Base-by-base conservation (phyloP, 441 rosid genomes). In the Mallotus repandus region DNA sequence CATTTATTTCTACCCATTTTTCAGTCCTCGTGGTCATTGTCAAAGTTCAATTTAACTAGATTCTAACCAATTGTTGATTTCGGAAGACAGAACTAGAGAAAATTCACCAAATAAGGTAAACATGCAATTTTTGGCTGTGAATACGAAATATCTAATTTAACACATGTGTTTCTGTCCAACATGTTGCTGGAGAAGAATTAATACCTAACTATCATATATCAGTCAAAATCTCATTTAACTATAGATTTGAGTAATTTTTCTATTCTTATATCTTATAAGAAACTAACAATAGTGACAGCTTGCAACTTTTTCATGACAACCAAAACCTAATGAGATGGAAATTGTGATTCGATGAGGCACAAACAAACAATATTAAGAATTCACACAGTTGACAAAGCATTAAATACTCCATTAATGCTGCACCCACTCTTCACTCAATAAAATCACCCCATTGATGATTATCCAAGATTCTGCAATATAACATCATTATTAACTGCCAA, bases 1-100 rank as follows among this genome's bases (percentile, higher is more conserved):
- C 25, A 46, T 22, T 15, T 16, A 43, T 56, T 0, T 29, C 66
- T 45, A 70, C 4, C 48, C 15, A 15, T 22, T 66, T 29, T 15
- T 35, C 21, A 49, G 13, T 12, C 18, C 41, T n/a, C 14, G 15
- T 7, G 25, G 15, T 9, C 64, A 59, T 15, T 19, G 7, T 41
- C 46, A 15, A 68, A 19, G 29, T 56, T 69, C n/a, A 70, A 70
- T 70, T 58, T 45, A 15, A 70, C 45, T 56, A 21, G 63, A 41
- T 53, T 52, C 9, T 57, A 29, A 69, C 48, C 4, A 5, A 54
- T 32, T 18, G 16, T 67, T 21, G 12, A 68, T 14, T 53, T 18
- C 4, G 5, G n/a, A 67, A 56, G 10, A 7, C 50, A 29, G 2
- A 66, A 9, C 43, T 49, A 50, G 25, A 66, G 13, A 18, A 0